Conservation (phyloP, 139 green algal genomes). For the Pleodorina starrii region DNA sequence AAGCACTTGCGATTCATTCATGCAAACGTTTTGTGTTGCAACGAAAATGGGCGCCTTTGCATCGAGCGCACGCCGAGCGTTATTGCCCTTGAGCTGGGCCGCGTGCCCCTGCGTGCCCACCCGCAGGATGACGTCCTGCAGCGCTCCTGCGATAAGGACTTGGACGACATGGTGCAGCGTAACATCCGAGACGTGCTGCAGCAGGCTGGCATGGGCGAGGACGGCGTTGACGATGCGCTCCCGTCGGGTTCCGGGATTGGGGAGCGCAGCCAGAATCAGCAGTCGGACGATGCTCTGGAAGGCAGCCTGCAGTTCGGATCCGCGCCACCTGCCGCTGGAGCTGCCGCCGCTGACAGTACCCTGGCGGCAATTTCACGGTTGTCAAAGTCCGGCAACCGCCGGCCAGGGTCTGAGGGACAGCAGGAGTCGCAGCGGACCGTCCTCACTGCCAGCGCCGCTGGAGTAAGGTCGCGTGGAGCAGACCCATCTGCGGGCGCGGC, state of each 20-base stretch:
- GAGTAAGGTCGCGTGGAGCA: background rate
- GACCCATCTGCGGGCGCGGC: background rate
- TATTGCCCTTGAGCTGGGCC: too few relatives aligned
- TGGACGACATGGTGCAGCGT: conserved; percentile 56
- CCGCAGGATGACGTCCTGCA: conserved; percentile 36
- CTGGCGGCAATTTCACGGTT: too few relatives aligned
- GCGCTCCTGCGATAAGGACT: conserved; percentile 7
- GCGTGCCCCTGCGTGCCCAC: background rate
- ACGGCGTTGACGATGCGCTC: background rate
- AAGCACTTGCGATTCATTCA: background rate
- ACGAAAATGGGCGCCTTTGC: too few relatives aligned
- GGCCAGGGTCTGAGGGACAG: background rate
- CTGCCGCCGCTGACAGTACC: background rate
- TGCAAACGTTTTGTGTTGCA: too few relatives aligned
- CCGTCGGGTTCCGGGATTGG: too few relatives aligned
- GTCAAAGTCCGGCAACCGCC: background rate
- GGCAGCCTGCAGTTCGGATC: too few relatives aligned
- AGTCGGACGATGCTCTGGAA: too few relatives aligned
- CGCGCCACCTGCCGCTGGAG: too few relatives aligned
- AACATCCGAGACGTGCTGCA: conserved; percentile 60
- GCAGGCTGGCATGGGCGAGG: background rate
- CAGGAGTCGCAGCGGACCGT: too few relatives aligned
- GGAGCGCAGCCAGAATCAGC: too few relatives aligned
- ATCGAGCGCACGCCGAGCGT: too few relatives aligned
- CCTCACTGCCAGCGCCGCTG: background rate